phyloP scores from a whole-genome alignment of 2,329 filamentous ascomycete species.

The Botrytis porri region DNA sequence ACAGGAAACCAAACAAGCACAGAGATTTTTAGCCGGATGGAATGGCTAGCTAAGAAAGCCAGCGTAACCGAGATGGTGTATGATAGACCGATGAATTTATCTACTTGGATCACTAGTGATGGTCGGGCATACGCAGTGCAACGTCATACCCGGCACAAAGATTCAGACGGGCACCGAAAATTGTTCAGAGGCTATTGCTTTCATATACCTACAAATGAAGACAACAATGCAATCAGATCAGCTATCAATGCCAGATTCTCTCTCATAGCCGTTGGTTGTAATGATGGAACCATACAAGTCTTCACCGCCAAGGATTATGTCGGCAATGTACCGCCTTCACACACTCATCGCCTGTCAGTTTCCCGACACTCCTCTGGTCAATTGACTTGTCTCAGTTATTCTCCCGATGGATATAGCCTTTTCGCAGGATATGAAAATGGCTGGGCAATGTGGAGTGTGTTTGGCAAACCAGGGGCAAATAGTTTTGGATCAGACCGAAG shows the following conservation, averaged over 20 bases:
- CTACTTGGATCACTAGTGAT: slow-evolving; percentile 87
- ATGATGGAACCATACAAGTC: slow-evolving; percentile 76
- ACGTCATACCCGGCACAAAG: slow-evolving; percentile 50
- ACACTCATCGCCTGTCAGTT: slow-evolving; percentile 68
- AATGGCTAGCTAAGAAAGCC: slow-evolving; percentile 76
- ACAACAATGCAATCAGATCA: slow-evolving; percentile 65
- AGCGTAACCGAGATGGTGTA: slow-evolving; percentile 82
- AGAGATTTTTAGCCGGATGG: slow-evolving; percentile 82
- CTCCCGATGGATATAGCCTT: slow-evolving; percentile 92
- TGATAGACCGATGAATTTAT: slow-evolving; percentile 93
- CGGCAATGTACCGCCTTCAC: slow-evolving; percentile 86
- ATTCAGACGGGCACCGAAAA: slow-evolving; percentile 48
- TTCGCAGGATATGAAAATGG: slow-evolving; percentile 91
- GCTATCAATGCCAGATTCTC: slow-evolving; percentile 95
- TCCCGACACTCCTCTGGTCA: slow-evolving; percentile 65
- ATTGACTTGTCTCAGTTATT: slow-evolving; percentile 77
- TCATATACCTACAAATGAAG: slow-evolving; percentile 63
- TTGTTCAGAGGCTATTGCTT: slow-evolving; percentile 92
- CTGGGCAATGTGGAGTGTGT: slow-evolving; percentile 97
- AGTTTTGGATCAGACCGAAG: slow-evolving; percentile 72
- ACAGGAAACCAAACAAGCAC: slow-evolving; percentile 83
- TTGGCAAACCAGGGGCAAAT: slow-evolving; percentile 82
- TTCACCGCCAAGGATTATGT: slow-evolving; percentile 92
- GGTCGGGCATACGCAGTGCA: slow-evolving; percentile 91
- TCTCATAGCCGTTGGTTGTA: slow-evolving; percentile 81